These are phyloP conservation scores for Moesziomyces sp. DNA, from an alignment of 1,284 basidiomycete genomes.

Conservation along the genomic window DNA sequence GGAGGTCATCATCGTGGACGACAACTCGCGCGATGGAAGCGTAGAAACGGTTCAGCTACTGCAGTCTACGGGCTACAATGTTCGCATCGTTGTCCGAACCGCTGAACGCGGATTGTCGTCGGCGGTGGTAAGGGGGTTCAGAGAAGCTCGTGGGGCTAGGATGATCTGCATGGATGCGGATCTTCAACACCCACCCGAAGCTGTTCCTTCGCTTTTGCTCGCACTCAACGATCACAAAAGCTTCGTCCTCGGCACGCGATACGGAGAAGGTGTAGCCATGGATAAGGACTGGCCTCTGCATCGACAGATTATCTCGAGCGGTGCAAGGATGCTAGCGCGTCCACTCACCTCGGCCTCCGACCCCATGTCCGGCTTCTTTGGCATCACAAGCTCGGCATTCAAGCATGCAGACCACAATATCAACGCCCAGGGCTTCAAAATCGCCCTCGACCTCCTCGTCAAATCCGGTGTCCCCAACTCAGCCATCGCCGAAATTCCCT, in stretches of 20 bases:
- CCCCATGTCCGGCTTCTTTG: slow-evolving; percentile 72
- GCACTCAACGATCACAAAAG: slow-evolving; percentile 65
- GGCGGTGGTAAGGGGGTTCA: slow-evolving; percentile 71
- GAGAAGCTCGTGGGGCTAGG: slow-evolving; percentile 69
- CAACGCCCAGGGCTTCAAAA: slow-evolving; percentile 52
- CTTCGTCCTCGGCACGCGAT: slow-evolving; percentile 71
- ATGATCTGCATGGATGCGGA: slow-evolving; percentile 72
- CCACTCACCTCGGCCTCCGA: slow-evolving; percentile 70
- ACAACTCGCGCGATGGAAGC: slow-evolving; percentile 47
- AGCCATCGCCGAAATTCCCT: slow-evolving; percentile 43
- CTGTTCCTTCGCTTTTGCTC: slow-evolving; percentile 69
- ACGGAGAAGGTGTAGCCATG: slow-evolving; percentile 70
- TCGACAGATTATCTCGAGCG: slow-evolving; percentile 70
- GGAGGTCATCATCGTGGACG: slow-evolving; percentile 48
- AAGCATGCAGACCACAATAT: slow-evolving; percentile 25
- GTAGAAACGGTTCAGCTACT: slow-evolving; percentile 30
- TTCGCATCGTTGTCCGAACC: slow-evolving; percentile 70
- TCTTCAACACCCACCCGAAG: slow-evolving; percentile 71
- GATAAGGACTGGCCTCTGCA: slow-evolving; percentile 71
- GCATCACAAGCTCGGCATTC: slow-evolving; percentile 68
- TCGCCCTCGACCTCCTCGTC: slow-evolving; percentile 48
- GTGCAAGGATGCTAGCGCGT: slow-evolving; percentile 70
- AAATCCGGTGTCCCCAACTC: slow-evolving; percentile 28
- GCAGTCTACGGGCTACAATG: slow-evolving; percentile 69
- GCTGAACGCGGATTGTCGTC: slow-evolving; percentile 70